Conservation (phyloP, 2,329 filamentous ascomycete genomes). For the Colletotrichum acutatum region DNA sequence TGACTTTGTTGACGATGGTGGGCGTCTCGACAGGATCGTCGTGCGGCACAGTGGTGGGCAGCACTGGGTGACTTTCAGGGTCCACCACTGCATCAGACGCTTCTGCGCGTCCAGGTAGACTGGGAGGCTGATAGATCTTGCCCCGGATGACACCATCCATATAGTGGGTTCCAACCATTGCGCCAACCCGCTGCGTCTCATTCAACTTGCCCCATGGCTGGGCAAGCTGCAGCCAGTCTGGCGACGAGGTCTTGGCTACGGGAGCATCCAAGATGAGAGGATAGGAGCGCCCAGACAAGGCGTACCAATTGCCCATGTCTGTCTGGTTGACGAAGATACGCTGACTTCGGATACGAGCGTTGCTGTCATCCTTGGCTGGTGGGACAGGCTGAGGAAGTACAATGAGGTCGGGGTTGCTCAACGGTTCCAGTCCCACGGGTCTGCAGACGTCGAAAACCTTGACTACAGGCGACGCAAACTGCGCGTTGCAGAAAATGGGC, state of each 20-base stretch:
- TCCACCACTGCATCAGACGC: slow-evolving; percentile 44
- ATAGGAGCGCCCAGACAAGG: slow-evolving; percentile 87
- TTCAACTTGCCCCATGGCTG: slow-evolving; percentile 52
- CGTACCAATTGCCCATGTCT: slow-evolving; percentile 90
- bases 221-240: slow-evolving; percentile 60
- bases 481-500: slow-evolving; percentile 72
- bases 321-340: slow-evolving; percentile 90
- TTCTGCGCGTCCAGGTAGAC: slow-evolving; percentile 48
- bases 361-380: slow-evolving; percentile 62
- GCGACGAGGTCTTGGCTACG: slow-evolving; percentile 54
- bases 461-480: slow-evolving; percentile 70
- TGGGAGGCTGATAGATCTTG: slow-evolving; percentile 48
- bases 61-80: slow-evolving; percentile 46
- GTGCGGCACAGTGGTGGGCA: slow-evolving; percentile 42
- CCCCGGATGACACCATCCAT: slow-evolving; percentile 56
- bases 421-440: slow-evolving; percentile 68
- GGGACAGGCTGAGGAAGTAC: slow-evolving; percentile 87
- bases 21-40: slow-evolving; percentile 46
- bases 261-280: slow-evolving; percentile 82
- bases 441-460: slow-evolving; percentile 90
- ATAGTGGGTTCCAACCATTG: slow-evolving; percentile 78
- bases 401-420: slow-evolving; percentile 80
- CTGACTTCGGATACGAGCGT: slow-evolving; percentile 64
- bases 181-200: slow-evolving; percentile 64
- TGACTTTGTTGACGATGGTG: slow-evolving; percentile 61